Evolutionary conservation across 768 basidiomycete species (phyloP).

Genomic region (Grammothele lineata): DNA sequence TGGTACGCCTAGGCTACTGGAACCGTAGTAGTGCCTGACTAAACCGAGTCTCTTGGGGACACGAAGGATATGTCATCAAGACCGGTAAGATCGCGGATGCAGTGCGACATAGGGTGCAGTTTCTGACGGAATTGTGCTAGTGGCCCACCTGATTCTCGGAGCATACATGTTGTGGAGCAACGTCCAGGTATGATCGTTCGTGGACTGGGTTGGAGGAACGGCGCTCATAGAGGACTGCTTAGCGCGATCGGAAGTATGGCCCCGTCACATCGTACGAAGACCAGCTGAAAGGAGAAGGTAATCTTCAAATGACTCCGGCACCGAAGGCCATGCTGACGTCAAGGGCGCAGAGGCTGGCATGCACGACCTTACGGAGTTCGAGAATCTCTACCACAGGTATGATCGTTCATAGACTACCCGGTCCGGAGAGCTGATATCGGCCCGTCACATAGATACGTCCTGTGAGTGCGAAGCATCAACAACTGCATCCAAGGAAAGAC

Average conservation of each 20-base stretch:
- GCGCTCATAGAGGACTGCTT: too few relatives aligned
- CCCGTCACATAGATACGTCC: background rate
- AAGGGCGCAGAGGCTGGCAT: slow-evolving; percentile 16
- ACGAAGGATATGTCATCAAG: slow-evolving; percentile 16
- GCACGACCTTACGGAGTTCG: slow-evolving; percentile 18
- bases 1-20: slow-evolving; percentile 6
- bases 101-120: too few relatives aligned
- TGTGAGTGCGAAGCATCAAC: background rate
- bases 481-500: background rate
- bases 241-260: slow-evolving; percentile 15
- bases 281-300: slow-evolving; percentile 17
- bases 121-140: background rate
- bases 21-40: too few relatives aligned
- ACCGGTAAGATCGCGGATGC: slow-evolving; percentile 3
- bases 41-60: too few relatives aligned
- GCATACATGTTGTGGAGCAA: slow-evolving; percentile 18
- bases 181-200: slow-evolving; percentile 13
- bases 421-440: background rate
- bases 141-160: slow-evolving; percentile 9
- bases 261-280: slow-evolving; percentile 13
- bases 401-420: background rate
- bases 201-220: too few relatives aligned
- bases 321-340: too few relatives aligned
- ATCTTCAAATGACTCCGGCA: background rate
- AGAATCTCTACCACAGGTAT: slow-evolving; percentile 16